Percentiles rank a stretch among this genome's conserved stretches.
Evolutionary conservation across 768 basidiomycete species (phyloP).

Genomic region (Atractiella rhizophila): DNA sequence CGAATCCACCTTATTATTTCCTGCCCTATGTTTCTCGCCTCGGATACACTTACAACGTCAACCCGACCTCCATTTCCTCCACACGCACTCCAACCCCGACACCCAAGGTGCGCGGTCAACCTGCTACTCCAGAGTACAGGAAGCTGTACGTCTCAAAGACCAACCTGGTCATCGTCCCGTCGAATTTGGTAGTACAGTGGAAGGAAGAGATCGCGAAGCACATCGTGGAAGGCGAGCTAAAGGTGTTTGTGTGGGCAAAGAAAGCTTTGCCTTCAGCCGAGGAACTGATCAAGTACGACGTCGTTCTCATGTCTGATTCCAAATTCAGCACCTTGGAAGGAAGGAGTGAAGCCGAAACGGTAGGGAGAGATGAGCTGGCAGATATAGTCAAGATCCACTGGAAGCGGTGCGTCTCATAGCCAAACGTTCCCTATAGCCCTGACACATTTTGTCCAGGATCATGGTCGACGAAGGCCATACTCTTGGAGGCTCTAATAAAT

Average conservation of each 20-base stretch:
- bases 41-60: no score
- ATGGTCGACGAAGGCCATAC: slow-evolving; percentile 15
- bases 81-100: no score
- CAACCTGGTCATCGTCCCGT: slow-evolving; percentile 20
- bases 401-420: background rate
- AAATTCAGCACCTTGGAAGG: slow-evolving; percentile 1
- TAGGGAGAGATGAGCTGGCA: background rate
- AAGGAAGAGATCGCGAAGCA: slow-evolving; percentile 17
- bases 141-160: slow-evolving; percentile 18
- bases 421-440: background rate
- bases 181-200: slow-evolving; percentile 20
- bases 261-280: slow-evolving; percentile 11
- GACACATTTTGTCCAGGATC: background rate
- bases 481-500: slow-evolving; percentile 2
- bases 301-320: slow-evolving; percentile 12
- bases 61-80: no score
- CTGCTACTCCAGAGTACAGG: background rate
- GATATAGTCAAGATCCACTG: background rate
- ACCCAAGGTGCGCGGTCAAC: slow-evolving; percentile 4
- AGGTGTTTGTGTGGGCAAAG: slow-evolving; percentile 12
- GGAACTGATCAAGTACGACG: slow-evolving; percentile 17
- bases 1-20: no score
- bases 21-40: no score
- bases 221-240: slow-evolving; percentile 9
- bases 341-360: no score